phyloP scores from a whole-genome alignment of 352 stramenopile species.

The Pseudoperonospora humuli region DNA sequence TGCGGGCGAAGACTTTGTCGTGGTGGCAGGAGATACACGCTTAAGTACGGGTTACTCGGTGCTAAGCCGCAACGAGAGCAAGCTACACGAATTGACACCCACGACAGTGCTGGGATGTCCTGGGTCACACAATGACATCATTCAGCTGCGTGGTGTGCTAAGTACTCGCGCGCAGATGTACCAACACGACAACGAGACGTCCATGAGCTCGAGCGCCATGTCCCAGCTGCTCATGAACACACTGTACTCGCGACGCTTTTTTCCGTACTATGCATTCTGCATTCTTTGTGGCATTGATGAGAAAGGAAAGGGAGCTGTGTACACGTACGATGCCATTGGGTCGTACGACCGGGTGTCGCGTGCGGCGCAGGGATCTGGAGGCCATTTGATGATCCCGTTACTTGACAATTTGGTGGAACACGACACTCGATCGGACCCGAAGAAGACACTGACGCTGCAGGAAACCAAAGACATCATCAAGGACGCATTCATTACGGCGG shows the following conservation, averaged over 20 bases:
- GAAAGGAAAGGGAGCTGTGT: conserved; percentile 94
- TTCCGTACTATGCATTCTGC: conserved; percentile 99
- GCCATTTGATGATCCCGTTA: conserved; percentile 97
- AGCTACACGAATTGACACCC: conserved; percentile 69
- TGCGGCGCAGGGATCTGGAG: conserved; percentile 84
- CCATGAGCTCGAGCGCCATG: conserved; percentile 88
- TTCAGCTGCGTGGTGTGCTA: conserved; percentile 75
- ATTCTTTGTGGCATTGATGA: conserved; percentile 95
- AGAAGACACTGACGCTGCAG: conserved; percentile 83
- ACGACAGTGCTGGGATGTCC: conserved; percentile 68
- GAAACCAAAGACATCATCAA: conserved; percentile 98
- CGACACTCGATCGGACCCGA: conserved; percentile 86
- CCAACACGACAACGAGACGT: conserved; percentile 93
- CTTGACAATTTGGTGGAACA: conserved; percentile 96
- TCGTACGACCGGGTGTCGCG: conserved; percentile 76
- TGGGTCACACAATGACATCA: conserved; percentile 82
- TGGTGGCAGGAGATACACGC: conserved; percentile 94
- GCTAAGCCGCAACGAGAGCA: conserved; percentile 91
- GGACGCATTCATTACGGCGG: conserved; percentile 96
- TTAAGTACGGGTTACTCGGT: conserved; percentile 97
- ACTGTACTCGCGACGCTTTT: conserved; percentile 97
- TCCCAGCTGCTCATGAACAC: conserved; percentile 97
- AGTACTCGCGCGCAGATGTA: conserved; percentile 83
- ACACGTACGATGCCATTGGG: conserved; percentile 98
- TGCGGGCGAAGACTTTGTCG: conserved; percentile 92